Percentiles rank a stretch among this genome's conserved stretches.
Evolutionary conservation across 805 yeast species (phyloP).

Genomic region (Metschnikowia borealis): DNA sequence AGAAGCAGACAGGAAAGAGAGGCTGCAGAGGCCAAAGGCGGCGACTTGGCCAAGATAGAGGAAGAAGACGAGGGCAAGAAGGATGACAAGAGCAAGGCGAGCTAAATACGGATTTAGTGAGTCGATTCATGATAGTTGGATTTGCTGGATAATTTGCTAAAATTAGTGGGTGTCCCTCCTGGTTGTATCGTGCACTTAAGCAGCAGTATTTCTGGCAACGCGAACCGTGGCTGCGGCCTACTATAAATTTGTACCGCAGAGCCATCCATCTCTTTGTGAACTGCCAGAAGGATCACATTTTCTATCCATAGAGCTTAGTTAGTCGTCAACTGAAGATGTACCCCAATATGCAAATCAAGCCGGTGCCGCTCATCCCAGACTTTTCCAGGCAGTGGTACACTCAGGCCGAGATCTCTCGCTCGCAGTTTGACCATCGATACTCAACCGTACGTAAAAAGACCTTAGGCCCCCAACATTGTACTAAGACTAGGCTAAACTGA

Average conservation of each 20-base stretch:
- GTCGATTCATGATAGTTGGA: no score
- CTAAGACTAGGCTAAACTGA: constrained; percentile 47
- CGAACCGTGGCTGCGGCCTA: background rate
- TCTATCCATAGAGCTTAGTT: background rate
- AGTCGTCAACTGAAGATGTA: background rate
- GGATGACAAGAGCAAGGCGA: constrained; percentile 8
- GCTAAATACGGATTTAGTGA: background rate
- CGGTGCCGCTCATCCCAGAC: constrained; percentile 1
- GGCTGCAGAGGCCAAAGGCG: constrained; percentile 31
- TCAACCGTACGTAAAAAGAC: constrained; percentile 29
- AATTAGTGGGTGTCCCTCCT: background rate
- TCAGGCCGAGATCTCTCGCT: constrained; percentile 30
- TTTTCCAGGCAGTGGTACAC: background rate
- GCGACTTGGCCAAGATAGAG: constrained; percentile 32
- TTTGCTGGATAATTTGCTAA: background rate
- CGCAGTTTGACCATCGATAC: constrained; percentile 55
- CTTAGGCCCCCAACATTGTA: background rate
- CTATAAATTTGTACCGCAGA: background rate
- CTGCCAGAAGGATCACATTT: background rate
- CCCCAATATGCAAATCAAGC: background rate
- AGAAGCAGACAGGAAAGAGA: constrained; percentile 85
- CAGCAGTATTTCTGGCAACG: background rate
- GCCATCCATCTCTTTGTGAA: background rate
- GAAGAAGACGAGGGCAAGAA: constrained; percentile 21
- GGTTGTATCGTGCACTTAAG: background rate